Percentiles rank a stretch among this genome's conserved stretches.
Conservation (phyloP, 495 filamentous ascomycete species). For the Hypoxylon rickii region DNA sequence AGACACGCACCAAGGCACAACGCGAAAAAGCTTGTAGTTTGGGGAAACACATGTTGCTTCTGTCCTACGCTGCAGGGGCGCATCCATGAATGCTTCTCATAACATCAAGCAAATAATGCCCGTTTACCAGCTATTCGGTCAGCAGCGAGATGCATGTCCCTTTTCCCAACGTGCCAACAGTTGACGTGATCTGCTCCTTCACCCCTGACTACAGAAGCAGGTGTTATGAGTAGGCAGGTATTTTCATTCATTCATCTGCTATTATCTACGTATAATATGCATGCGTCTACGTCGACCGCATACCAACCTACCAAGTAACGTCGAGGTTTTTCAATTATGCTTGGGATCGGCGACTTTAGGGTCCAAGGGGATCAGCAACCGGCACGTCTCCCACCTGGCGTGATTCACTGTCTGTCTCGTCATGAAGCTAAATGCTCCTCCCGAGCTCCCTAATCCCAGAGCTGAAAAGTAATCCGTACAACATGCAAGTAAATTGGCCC, state of each 20-base stretch:
- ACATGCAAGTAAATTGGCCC: constrained; percentile 1
- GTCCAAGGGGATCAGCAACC: not conserved
- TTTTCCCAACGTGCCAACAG: constrained; percentile 28
- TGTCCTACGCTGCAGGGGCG: constrained; percentile 22
- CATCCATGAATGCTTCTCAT: constrained; percentile 8
- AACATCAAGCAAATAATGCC: constrained; percentile 17
- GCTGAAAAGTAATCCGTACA: not conserved
- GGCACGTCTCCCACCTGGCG: not conserved
- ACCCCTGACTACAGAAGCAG: too few species aligned
- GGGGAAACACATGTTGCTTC: constrained; percentile 17
- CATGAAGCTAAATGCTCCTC: not conserved
- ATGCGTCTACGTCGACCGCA: too few species aligned
- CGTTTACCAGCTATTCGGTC: constrained; percentile 16
- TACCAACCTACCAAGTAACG: not conserved
- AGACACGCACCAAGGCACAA: constrained; percentile 8
- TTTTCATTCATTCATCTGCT: too few species aligned
- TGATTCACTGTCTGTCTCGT: not conserved
- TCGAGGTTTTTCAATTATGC: too few species aligned
- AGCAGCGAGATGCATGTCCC: constrained; percentile 19
- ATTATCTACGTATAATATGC: too few species aligned
- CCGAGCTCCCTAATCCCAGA: not conserved
- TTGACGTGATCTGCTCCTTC: constrained; percentile 9
- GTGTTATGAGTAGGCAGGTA: too few species aligned
- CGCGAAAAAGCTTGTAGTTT: constrained; percentile 4
- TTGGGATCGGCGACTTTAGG: too few species aligned